Conservation (phyloP, 495 filamentous ascomycete genomes). For the Cudoniella acicularis region DNA sequence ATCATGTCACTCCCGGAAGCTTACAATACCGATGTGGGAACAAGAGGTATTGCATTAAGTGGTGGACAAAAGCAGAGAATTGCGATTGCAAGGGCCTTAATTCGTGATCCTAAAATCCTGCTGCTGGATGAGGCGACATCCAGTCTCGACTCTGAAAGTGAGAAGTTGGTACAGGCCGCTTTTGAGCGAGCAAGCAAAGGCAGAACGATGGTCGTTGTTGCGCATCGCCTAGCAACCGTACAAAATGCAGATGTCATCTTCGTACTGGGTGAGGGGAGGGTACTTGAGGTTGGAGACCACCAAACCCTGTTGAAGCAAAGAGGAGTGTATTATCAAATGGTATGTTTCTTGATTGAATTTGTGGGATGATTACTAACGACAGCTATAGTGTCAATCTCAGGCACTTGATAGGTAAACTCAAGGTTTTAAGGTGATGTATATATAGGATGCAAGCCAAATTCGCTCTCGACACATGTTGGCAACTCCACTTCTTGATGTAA, state of each 20-base stretch:
- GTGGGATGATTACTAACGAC: neutral
- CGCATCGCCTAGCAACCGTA: slow-evolving; percentile 55
- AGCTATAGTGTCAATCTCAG: slow-evolving; percentile 12
- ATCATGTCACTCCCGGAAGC: slow-evolving; percentile 52
- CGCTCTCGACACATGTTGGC: no score
- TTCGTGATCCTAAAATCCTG: slow-evolving; percentile 66
- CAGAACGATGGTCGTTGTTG: slow-evolving; percentile 69
- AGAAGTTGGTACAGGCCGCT: slow-evolving; percentile 66
- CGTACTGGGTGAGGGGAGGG: slow-evolving; percentile 46
- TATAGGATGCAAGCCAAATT: no score
- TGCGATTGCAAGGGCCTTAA: slow-evolving; percentile 70
- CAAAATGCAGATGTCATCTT: slow-evolving; percentile 52
- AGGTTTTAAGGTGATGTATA: no score
- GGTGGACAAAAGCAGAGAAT: slow-evolving; percentile 78
- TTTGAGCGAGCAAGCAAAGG: slow-evolving; percentile 57
- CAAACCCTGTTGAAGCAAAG: slow-evolving; percentile 39
- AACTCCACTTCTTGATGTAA: no score
- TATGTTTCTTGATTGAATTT: slow-evolving; percentile 7
- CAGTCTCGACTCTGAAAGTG: slow-evolving; percentile 69
- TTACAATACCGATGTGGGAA: slow-evolving; percentile 59
- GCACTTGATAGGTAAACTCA: slow-evolving; percentile 15
- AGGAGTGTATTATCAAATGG: slow-evolving; percentile 51
- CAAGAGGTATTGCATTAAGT: slow-evolving; percentile 60
- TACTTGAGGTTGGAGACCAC: slow-evolving; percentile 53
- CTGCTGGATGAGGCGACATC: slow-evolving; percentile 78